phyloP scores from a whole-genome alignment of 305 asterid species.

The Solanum hybrid region DNA sequence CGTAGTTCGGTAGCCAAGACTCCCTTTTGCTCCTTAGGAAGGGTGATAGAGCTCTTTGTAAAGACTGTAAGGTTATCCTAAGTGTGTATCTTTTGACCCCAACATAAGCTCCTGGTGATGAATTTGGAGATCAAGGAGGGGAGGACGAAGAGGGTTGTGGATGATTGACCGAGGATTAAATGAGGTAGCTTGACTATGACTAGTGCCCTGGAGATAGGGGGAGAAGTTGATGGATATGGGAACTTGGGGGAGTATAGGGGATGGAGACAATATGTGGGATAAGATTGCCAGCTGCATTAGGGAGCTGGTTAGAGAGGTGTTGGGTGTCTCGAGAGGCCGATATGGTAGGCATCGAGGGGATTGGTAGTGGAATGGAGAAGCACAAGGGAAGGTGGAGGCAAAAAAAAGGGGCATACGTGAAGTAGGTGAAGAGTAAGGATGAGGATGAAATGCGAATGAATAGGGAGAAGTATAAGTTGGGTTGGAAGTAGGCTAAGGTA shows the following conservation, averaged over 20 bases:
- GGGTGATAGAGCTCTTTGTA: background rate
- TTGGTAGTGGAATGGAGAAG: background rate
- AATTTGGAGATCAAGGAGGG: background rate
- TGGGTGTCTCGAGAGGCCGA: background rate
- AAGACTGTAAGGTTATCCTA: too few species aligned
- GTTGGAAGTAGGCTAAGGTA: too few species aligned
- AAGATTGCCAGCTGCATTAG: background rate
- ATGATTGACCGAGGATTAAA: too few species aligned
- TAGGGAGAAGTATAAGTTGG: too few species aligned
- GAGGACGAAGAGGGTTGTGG: too few species aligned
- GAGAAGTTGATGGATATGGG: too few species aligned
- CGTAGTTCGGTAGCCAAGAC: too few species aligned
- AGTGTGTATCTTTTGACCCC: too few species aligned
- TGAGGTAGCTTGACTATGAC: background rate
- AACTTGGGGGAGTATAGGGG: background rate
- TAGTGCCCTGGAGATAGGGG: too few species aligned
- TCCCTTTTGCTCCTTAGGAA: background rate
- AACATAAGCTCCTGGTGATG: too few species aligned
- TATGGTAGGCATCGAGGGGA: background rate
- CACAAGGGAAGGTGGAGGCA: background rate
- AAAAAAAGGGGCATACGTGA: background rate
- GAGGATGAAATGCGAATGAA: too few species aligned
- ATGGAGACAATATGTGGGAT: background rate
- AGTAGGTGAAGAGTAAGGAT: background rate
- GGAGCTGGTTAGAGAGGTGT: background rate